These are phyloP conservation scores for Aspergillus sojae DNA, from an alignment of 2,329 filamentous ascomycete species.

Conservation along the genomic window DNA sequence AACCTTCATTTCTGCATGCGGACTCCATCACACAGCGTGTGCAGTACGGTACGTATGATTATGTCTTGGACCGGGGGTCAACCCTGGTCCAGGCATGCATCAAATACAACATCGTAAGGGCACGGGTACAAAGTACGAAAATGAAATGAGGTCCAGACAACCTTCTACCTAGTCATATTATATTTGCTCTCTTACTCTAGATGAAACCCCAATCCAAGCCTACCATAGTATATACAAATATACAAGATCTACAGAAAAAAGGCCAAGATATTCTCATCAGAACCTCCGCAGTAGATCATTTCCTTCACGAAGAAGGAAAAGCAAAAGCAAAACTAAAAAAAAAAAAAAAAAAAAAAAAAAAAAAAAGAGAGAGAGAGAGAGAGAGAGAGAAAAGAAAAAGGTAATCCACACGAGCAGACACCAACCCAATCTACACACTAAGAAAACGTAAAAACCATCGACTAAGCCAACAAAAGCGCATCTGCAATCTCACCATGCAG, in stretches of 20 bases:
- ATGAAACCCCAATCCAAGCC: background rate
- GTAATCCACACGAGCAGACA: background rate
- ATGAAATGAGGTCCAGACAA: background rate
- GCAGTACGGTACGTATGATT: background rate
- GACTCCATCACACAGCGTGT: background rate
- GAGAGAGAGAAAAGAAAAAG: background rate
- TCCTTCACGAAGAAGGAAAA: background rate
- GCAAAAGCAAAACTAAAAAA: too few species aligned
- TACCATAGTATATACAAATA: background rate
- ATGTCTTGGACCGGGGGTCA: background rate
- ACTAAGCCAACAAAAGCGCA: background rate
- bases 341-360: background rate
- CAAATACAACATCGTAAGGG: background rate
- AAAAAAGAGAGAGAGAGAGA: background rate
- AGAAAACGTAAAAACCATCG: background rate
- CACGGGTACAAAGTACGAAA: background rate
- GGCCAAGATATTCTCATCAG: too few species aligned
- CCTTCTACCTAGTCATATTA: background rate
- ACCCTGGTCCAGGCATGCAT: background rate
- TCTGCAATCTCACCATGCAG: background rate
- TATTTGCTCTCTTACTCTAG: background rate
- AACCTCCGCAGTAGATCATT: background rate
- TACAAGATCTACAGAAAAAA: background rate
- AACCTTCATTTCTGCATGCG: constrained; percentile 1
- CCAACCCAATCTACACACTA: background rate